Evolutionary conservation across 306 rosid genomes (phyloP).

Genomic region (Glycine soja): DNA sequence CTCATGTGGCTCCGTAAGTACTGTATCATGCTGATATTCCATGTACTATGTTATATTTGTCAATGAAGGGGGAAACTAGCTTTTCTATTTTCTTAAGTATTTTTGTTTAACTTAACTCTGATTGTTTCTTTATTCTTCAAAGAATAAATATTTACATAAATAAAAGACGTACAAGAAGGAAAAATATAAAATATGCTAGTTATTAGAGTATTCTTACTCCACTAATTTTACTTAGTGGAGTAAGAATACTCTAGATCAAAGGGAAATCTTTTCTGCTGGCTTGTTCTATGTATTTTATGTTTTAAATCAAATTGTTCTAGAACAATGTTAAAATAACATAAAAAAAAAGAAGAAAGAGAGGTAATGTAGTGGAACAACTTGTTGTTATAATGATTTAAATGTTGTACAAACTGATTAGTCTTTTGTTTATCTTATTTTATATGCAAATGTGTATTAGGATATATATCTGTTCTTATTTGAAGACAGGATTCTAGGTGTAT

Average conservation of each 20-base stretch:
- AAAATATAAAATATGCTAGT: slow-evolving; percentile 16
- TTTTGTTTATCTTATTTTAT: neutral
- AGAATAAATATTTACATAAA: slow-evolving; percentile 7
- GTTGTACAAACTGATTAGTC: neutral
- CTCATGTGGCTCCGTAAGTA: slow-evolving; percentile 98
- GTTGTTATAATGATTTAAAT: slow-evolving; percentile 8
- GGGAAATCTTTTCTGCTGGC: slow-evolving; percentile 25
- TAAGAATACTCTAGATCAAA: neutral
- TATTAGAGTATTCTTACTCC: no score
- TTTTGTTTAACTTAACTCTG: slow-evolving; percentile 3
- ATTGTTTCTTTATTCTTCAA: slow-evolving; percentile 26
- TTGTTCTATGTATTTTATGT: slow-evolving; percentile 1
- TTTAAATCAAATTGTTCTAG: slow-evolving; percentile 22
- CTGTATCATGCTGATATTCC: slow-evolving; percentile 31
- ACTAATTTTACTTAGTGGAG: no score
- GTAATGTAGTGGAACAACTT: neutral
- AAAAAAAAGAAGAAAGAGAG: neutral
- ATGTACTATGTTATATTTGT: slow-evolving; percentile 14
- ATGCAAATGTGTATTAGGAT: slow-evolving; percentile 1
- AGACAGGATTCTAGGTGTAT: slow-evolving; percentile 6
- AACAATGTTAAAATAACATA: neutral
- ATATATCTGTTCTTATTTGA: neutral
- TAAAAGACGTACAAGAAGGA: neutral
- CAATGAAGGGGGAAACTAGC: neutral
- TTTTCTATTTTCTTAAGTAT: slow-evolving; percentile 9